Evolutionary conservation across 495 filamentous ascomycete genomes (phyloP).

Genomic region (Xylaria bambusicola): DNA sequence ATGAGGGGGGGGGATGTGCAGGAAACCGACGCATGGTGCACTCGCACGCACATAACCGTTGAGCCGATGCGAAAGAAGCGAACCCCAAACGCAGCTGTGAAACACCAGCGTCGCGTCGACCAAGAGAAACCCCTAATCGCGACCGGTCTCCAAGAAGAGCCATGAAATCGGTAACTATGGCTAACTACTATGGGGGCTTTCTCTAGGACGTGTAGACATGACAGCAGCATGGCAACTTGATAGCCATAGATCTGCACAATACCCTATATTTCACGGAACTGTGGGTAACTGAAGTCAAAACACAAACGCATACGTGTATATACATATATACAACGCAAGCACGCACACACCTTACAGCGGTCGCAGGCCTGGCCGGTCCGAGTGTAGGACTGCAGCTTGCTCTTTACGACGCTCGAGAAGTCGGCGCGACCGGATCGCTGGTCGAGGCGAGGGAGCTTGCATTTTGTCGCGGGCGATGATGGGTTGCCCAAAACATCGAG

Average conservation of each 20-base stretch:
- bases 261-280: no score
- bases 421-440: slow-evolving; percentile 50
- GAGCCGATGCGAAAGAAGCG: background rate
- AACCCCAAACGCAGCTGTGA: background rate
- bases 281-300: no score
- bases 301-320: background rate
- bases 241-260: no score
- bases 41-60: slow-evolving; percentile 2
- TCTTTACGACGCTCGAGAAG: slow-evolving; percentile 68
- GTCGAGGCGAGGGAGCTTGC: slow-evolving; percentile 51
- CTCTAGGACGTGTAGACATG: background rate
- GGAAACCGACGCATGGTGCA: slow-evolving; percentile 7
- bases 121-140: background rate
- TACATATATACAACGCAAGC: background rate
- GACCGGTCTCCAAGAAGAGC: background rate
- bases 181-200: background rate
- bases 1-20: slow-evolving; percentile 1
- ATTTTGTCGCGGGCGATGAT: slow-evolving; percentile 34
- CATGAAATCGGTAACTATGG: background rate
- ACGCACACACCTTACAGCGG: slow-evolving; percentile 72
- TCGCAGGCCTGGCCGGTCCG: slow-evolving; percentile 89
- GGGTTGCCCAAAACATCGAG: slow-evolving; percentile 3
- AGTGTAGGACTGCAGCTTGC: slow-evolving; percentile 61
- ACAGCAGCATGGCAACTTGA: no score
- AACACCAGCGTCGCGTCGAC: background rate